A percentile compares a stretch with the other conserved stretches of the same genome.
Evolutionary conservation across 345 rosid genomes (phyloP).

Genomic region (Trapa incisa): DNA sequence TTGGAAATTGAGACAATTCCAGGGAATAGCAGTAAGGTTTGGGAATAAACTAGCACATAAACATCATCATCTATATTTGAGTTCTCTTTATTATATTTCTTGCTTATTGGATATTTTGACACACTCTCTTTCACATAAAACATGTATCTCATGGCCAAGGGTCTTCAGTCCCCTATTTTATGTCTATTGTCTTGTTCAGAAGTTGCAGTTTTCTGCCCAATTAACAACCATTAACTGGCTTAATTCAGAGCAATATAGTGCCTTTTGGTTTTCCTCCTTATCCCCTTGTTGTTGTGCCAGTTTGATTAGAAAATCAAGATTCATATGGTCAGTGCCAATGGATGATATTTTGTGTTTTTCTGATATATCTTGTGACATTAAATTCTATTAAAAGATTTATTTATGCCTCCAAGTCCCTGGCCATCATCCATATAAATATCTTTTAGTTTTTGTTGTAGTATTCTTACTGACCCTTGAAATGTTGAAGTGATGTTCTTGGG

Average conservation of each 20-base stretch:
- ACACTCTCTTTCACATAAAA: neutral
- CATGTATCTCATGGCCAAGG: neutral
- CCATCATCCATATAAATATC: too few species aligned
- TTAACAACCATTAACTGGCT: neutral
- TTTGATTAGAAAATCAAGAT: neutral
- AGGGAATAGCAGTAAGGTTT: slow-evolving; percentile 60
- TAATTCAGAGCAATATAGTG: neutral
- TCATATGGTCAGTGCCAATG: neutral
- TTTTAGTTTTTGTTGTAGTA: neutral
- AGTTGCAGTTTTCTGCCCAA: neutral
- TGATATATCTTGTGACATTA: neutral
- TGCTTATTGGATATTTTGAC: neutral
- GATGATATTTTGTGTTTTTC: neutral
- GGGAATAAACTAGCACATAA: neutral
- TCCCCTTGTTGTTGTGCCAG: neutral
- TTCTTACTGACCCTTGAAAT: neutral
- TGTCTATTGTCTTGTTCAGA: neutral
- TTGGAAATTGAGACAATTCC: slow-evolving; percentile 19
- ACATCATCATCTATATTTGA: neutral
- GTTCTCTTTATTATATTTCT: neutral
- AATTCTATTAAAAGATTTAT: neutral
- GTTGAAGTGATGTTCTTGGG: neutral
- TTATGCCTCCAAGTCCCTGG: too few species aligned
- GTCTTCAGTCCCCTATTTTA: neutral
- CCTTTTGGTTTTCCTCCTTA: neutral